These are phyloP conservation scores for Berkeleyomyces basicola DNA, from an alignment of 2,329 filamentous ascomycete genomes.

Conservation along the genomic window DNA sequence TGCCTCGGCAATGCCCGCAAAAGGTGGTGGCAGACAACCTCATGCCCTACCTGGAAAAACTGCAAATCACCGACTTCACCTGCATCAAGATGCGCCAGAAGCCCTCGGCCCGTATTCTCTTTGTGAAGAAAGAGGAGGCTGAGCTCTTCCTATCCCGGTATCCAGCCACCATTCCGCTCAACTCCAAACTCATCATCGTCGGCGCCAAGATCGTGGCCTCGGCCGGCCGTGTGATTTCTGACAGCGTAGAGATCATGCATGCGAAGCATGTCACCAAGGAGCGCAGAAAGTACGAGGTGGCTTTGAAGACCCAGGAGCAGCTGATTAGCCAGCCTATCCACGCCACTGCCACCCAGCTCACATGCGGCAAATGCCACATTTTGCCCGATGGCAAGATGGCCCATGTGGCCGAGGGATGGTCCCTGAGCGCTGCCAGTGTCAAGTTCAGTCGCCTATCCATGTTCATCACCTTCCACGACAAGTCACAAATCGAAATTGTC, in stretches of 20 bases:
- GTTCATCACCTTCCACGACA: slow-evolving; percentile 22
- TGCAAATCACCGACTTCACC: slow-evolving; percentile 27
- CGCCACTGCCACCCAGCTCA: slow-evolving; percentile 18
- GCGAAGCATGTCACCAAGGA: slow-evolving; percentile 15
- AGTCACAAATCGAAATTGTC: slow-evolving; percentile 29
- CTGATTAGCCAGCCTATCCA: slow-evolving; percentile 14
- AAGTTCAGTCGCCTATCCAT: slow-evolving; percentile 29
- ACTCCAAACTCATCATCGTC: slow-evolving; percentile 21
- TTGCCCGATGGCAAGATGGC: slow-evolving; percentile 20
- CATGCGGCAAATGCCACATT: slow-evolving; percentile 35
- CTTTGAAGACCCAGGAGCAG: slow-evolving; percentile 13
- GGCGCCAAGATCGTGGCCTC: slow-evolving; percentile 19
- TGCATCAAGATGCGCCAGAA: slow-evolving; percentile 27
- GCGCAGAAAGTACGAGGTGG: slow-evolving; percentile 14
- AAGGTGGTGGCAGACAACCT: slow-evolving; percentile 25
- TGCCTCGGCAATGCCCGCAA: slow-evolving; percentile 27
- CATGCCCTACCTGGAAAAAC: slow-evolving; percentile 22
- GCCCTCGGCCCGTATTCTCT: slow-evolving; percentile 25
- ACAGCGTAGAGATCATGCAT: slow-evolving; percentile 17
- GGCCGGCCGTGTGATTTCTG: slow-evolving; percentile 22
- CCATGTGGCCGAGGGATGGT: slow-evolving; percentile 28
- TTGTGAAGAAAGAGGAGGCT: slow-evolving; percentile 26
- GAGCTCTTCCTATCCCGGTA: slow-evolving; percentile 24
- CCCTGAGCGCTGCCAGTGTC: slow-evolving; percentile 21
- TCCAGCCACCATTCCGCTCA: slow-evolving; percentile 3